These are phyloP conservation scores for Trametes punicea DNA, from an alignment of 768 basidiomycete genomes.

Conservation along the genomic window DNA sequence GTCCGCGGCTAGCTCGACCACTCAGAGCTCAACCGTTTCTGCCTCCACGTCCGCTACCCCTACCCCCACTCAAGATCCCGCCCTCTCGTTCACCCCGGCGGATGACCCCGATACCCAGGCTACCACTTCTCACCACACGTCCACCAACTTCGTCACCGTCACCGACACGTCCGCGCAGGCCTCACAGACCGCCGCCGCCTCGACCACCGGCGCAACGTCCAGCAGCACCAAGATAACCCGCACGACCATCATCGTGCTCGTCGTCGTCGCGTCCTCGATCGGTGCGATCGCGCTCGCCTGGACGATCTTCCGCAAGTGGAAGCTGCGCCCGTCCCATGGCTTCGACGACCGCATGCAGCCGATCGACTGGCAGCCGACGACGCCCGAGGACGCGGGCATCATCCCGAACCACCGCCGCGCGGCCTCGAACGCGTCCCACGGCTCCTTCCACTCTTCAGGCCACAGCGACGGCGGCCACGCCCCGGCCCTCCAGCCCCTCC, in stretches of 20 bases:
- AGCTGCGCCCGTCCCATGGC: constrained; percentile 73
- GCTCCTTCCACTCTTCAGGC: constrained; percentile 60
- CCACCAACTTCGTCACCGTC: constrained; percentile 15
- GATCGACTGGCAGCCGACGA: constrained; percentile 82
- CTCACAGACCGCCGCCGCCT: constrained; percentile 18
- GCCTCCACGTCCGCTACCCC: constrained; percentile 7
- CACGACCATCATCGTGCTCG: constrained; percentile 55
- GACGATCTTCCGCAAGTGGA: constrained; percentile 93
- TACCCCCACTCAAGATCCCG: neutral
- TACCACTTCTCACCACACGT: neutral
- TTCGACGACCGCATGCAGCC: constrained; percentile 86
- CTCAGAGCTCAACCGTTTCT: neutral
- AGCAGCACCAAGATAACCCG: constrained; percentile 40
- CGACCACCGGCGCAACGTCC: constrained; percentile 18
- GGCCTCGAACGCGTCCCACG: constrained; percentile 52
- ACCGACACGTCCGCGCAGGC: constrained; percentile 28
- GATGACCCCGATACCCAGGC: constrained; percentile 17
- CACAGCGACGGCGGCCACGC: constrained; percentile 30
- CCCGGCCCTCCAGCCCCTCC: constrained; percentile 42
- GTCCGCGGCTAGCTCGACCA: constrained; percentile 12
- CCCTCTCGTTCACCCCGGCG: neutral
- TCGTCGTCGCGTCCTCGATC: constrained; percentile 64
- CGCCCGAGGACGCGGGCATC: constrained; percentile 42
- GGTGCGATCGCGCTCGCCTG: constrained; percentile 72
- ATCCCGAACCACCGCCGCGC: constrained; percentile 51